Conservation (phyloP, 495 filamentous ascomycete species). For the Trichoderma reesei region DNA sequence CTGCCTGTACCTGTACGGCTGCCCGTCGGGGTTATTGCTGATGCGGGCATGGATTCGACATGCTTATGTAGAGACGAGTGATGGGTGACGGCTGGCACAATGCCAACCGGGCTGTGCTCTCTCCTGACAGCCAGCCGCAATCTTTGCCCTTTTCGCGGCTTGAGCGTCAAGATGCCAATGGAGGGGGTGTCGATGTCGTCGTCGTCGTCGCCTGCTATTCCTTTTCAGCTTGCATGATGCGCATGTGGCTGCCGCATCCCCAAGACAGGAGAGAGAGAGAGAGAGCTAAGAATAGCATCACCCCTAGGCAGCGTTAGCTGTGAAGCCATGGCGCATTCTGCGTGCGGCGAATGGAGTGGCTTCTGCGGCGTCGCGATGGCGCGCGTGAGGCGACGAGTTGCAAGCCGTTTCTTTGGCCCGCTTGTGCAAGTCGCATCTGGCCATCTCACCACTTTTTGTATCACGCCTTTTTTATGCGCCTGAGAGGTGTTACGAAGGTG, state of each 20-base stretch:
- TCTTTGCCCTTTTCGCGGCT: too few species aligned
- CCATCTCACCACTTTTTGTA: not conserved
- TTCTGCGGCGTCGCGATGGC: not conserved
- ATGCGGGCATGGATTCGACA: too few species aligned
- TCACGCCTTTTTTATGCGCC: not conserved
- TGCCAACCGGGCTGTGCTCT: too few species aligned
- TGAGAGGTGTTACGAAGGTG: not conserved
- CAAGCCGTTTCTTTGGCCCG: not conserved
- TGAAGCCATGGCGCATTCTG: not conserved
- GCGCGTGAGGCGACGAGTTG: not conserved
- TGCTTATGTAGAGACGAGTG: too few species aligned
- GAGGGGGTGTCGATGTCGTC: not conserved
- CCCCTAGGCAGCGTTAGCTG: not conserved
- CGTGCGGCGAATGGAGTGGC: not conserved
- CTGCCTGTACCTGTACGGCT: too few species aligned
- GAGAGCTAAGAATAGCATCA: constrained; percentile 5
- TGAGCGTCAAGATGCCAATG: not conserved
- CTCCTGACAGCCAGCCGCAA: too few species aligned
- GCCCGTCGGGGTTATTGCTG: too few species aligned
- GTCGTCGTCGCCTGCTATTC: not conserved
- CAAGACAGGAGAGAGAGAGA: too few species aligned
- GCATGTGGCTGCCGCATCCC: not conserved
- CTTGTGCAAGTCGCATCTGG: not conserved
- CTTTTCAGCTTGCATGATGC: constrained; percentile 5
- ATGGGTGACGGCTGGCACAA: too few species aligned